Evolutionary conservation across 2,329 filamentous ascomycete genomes (phyloP).

Genomic region (Aspergillus proliferans): DNA sequence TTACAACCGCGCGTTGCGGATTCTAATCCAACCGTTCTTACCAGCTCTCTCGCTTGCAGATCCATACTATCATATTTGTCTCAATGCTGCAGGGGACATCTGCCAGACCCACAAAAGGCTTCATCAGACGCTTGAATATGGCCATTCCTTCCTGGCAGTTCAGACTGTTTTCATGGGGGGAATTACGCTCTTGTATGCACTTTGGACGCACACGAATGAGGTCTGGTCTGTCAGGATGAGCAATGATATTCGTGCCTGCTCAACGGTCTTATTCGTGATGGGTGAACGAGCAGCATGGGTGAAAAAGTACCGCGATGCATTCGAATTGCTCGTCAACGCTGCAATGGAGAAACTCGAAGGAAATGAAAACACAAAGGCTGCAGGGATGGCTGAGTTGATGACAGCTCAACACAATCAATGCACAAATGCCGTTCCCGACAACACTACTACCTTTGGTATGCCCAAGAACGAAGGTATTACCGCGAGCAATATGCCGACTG

Average conservation of each 20-base stretch:
- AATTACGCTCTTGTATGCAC: conserved; percentile 31
- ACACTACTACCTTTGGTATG: conserved; percentile 7
- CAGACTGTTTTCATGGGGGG: conserved; percentile 36
- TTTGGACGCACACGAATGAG: conserved; percentile 39
- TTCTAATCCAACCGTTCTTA: conserved; percentile 48
- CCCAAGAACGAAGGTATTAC: conserved; percentile 11
- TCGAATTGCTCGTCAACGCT: conserved; percentile 43
- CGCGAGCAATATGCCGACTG: not conserved
- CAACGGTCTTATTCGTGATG: conserved; percentile 46
- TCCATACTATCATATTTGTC: conserved; percentile 42
- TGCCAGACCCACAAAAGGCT: conserved; percentile 34
- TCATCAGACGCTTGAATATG: conserved; percentile 34
- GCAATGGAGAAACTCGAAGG: conserved; percentile 43
- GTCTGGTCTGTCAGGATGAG: conserved; percentile 46
- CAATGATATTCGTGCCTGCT: conserved; percentile 47
- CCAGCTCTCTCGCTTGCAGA: conserved; percentile 42
- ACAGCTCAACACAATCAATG: conserved; percentile 25
- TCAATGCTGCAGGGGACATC: conserved; percentile 31
- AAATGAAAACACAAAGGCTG: conserved; percentile 26
- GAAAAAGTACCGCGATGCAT: conserved; percentile 44
- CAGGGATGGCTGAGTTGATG: conserved; percentile 37
- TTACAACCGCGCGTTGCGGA: conserved; percentile 46
- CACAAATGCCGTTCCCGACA: conserved; percentile 5
- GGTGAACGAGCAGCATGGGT: conserved; percentile 45
- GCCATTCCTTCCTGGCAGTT: conserved; percentile 34